phyloP scores from a whole-genome alignment of 331 rosid genomes.

The Prunus yedoensis region DNA sequence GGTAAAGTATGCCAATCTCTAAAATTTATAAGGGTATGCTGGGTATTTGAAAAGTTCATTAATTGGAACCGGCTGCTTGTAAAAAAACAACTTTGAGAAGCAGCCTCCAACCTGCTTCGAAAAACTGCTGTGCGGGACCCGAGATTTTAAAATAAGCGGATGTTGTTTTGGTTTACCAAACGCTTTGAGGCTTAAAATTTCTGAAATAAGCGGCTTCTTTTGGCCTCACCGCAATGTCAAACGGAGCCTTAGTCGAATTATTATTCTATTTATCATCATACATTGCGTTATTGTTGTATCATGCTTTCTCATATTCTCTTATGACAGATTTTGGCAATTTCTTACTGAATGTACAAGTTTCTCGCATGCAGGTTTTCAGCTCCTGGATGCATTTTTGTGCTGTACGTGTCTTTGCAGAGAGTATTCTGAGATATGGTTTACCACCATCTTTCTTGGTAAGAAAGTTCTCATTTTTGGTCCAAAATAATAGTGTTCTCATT shows the following conservation, averaged over 20 bases:
- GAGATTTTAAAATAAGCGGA: too few species aligned
- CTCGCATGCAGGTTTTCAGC: slow-evolving; percentile 68
- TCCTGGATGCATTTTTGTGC: slow-evolving; percentile 99
- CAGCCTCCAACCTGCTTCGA: too few species aligned
- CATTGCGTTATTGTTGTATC: background rate
- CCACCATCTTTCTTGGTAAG: slow-evolving; percentile 95
- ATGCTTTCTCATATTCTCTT: background rate
- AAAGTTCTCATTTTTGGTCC: background rate
- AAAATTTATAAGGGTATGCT: too few species aligned
- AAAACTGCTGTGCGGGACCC: too few species aligned
- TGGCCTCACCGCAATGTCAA: too few species aligned
- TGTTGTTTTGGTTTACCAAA: too few species aligned
- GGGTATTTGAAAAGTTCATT: too few species aligned
- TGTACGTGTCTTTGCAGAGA: slow-evolving; percentile 81
- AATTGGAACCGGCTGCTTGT: too few species aligned
- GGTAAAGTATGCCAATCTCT: too few species aligned
- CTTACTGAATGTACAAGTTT: background rate
- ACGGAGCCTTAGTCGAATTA: background rate
- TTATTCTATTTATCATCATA: background rate
- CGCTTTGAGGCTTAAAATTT: too few species aligned
- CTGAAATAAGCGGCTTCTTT: too few species aligned
- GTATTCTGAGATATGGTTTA: slow-evolving; percentile 94
- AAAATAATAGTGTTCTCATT: background rate
- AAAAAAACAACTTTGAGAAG: too few species aligned
- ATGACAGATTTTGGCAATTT: background rate